Evolutionary conservation across 306 rosid genomes (phyloP), one percentile per base, ranked within the genome.

Genomic region (Prunus mira): DNA sequence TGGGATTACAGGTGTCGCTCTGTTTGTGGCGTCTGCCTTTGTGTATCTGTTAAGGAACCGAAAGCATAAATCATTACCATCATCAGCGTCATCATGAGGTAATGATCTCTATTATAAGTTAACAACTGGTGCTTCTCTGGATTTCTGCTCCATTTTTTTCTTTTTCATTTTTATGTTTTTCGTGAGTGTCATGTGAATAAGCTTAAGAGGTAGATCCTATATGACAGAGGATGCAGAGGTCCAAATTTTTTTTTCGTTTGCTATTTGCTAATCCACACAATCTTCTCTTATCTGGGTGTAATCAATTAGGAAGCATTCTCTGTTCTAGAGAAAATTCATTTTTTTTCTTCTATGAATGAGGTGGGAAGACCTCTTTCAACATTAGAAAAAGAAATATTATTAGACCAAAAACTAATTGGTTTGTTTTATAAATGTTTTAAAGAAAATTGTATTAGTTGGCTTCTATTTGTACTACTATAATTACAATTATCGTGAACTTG

Each of bases 1-100:
- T 67, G 97, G 97, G 49, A 69, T 89, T 0, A 86, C 92, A 81
- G 99, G 97, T 83, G 97, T 86, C 91, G 32, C 70, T 20, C 52
- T 95, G 12, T 73, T 95, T 80, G 75, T 87, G 90, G 96, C 75
- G 51, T 78, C 96, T 3, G 88, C 74, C 56, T 63, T 86, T 65
- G 47, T 92, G 43, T 92, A 86, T 78, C 22, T 92, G 32, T 64
- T 80, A 9, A 83, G 62, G 84, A 77, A 55, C 69, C 83, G 80
- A 71, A 86, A 76, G 64, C 75, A 41, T 0, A 57, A 74, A 25
- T 71, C 47, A 9, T 52, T 80, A 9, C 1, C 77, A 3, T 3
- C 79, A 15, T 5, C 75, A 10, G 34, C 51, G 12, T 5, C 64
- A 2, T 70, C 64, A 3, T 70, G 70, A 64, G 27, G 0, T 20